Conservation (phyloP, 2,329 filamentous ascomycete species). For the Arthrinium phaeospermum region DNA sequence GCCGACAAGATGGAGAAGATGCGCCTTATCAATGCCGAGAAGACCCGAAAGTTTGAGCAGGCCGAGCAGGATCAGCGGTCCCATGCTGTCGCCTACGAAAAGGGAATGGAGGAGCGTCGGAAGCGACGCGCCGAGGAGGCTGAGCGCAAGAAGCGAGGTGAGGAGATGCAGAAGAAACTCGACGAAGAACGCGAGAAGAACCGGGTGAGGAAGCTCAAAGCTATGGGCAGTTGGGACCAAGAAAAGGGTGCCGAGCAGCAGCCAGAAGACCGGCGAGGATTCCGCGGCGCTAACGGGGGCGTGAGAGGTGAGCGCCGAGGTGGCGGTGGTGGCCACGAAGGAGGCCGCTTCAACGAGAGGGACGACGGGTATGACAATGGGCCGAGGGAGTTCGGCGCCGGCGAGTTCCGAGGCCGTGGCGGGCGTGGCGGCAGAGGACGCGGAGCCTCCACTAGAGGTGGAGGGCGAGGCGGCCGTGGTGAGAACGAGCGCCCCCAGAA, state of each 20-base stretch:
- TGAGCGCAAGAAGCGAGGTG: conserved; percentile 55
- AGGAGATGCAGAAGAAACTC: conserved; percentile 56
- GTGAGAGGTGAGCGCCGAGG: conserved; percentile 47
- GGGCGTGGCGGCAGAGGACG: conserved; percentile 38
- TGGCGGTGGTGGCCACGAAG: conserved; percentile 45
- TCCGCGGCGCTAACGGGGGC: conserved; percentile 46
- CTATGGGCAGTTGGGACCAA: conserved; percentile 65
- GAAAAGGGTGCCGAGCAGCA: conserved; percentile 53
- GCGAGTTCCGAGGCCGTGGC: conserved; percentile 42
- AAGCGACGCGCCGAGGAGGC: conserved; percentile 58
- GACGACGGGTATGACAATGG: conserved; percentile 37
- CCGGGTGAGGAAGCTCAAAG: conserved; percentile 64
- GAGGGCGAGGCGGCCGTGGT: conserved; percentile 40
- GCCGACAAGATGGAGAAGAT: conserved; percentile 65
- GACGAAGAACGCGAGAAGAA: conserved; percentile 67
- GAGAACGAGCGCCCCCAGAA: conserved; percentile 32
- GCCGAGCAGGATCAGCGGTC: conserved; percentile 62
- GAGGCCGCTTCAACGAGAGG: conserved; percentile 47
- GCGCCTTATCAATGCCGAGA: conserved; percentile 63
- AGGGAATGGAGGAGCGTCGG: conserved; percentile 61
- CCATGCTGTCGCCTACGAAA: conserved; percentile 59
- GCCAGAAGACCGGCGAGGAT: conserved; percentile 49
- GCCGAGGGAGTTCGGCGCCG: conserved; percentile 35
- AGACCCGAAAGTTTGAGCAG: conserved; percentile 63
- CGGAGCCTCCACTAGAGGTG: conserved; percentile 32